phyloP scores from a whole-genome alignment of 2,329 filamentous ascomycete species.

The Anthostomella pinea region DNA sequence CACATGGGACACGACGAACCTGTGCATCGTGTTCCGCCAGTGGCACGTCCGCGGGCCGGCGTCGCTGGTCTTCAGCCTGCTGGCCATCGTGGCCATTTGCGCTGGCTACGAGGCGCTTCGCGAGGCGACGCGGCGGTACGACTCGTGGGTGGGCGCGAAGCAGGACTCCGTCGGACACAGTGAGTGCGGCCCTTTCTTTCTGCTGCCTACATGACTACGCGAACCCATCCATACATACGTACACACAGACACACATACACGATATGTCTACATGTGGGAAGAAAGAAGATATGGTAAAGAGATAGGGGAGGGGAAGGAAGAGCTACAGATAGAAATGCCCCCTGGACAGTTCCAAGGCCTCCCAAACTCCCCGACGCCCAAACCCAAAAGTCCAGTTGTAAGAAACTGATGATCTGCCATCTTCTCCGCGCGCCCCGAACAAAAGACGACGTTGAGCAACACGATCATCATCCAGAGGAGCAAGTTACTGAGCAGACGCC shows the following conservation, averaged over 20 bases:
- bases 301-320: background rate
- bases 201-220: no score
- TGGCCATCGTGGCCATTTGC: constrained; percentile 77
- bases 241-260: no score
- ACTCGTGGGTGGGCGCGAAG: constrained; percentile 51
- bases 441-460: no score
- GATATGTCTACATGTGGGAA: no score
- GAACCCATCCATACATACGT: no score
- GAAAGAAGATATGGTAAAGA: background rate
- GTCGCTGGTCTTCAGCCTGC: constrained; percentile 76
- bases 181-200: constrained; percentile 38
- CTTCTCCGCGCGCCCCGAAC: no score
- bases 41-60: constrained; percentile 79
- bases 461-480: constrained; percentile 33
- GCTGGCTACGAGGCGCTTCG: constrained; percentile 93
- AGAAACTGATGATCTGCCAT: no score
- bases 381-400: no score
- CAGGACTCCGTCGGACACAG: constrained; percentile 50
- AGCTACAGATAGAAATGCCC: background rate
- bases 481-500: constrained; percentile 61
- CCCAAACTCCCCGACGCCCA: background rate
- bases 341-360: constrained; percentile 13
- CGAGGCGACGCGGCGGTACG: constrained; percentile 73
- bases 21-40: constrained; percentile 91
- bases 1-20: constrained; percentile 89